Base-by-base conservation (phyloP, 352 stramenopile genomes). In the Globisporangium cylindrosporum region DNA sequence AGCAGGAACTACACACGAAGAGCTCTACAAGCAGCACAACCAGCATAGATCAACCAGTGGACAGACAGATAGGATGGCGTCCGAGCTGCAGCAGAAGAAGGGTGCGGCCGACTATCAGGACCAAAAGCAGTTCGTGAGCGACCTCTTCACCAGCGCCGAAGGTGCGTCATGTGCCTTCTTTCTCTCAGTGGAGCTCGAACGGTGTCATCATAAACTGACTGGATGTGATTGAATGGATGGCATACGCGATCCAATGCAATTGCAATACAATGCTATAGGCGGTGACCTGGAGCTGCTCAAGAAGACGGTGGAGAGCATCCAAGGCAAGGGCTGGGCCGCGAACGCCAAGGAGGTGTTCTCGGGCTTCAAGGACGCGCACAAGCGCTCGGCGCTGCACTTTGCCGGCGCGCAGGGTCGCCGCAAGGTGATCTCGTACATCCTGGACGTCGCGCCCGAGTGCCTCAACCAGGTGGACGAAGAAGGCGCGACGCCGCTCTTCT, bases 321-420 rank as follows among this genome's bases (percentile, higher is more conserved):
- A 89, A 57, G 73, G 80, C 53, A 86, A 89, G 73, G 81, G 83
- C 62, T 77, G 80, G 59, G 79, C 78, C 57, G 82, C 62, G 15
- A 68, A 85, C 64, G 65, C 77, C n/a, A 84, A 84, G 69, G 75
- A 79, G 54, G 78, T 85, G 58, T 73, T 94, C 27, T 80, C 64
- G 69, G 83, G 88, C 58, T 94, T 91, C 73, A 92, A 91, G 67
- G 86, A 94, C 72, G 86, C 81, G 53, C 82, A 94, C 73, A 89
- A 93, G 74, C 86, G 86, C 72, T 86, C 78, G 69, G 81, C 84
- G 62, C 70, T 94, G 66, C 86, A 94, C 73, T 94, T 94, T 72
- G 84, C 86, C 4, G 86, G 84, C 12, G 79, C 79, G 61, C 91
- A 92, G 70, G 86, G 86, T 38, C 82, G 86, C 34, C 78, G 82